phyloP scores from a whole-genome alignment of 1,139 yeast genomes.

The Komagataea norvegica region DNA sequence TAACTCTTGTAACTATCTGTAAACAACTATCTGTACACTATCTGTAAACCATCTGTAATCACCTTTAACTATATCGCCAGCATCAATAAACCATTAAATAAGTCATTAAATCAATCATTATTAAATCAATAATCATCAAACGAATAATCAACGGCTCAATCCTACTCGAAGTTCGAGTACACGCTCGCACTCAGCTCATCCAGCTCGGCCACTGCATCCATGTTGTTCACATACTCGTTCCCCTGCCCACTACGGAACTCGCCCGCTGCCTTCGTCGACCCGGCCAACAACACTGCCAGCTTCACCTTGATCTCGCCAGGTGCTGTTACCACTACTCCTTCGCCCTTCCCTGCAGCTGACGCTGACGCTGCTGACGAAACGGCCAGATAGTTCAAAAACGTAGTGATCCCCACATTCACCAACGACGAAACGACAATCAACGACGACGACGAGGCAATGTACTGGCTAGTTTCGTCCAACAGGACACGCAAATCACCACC shows the following conservation, averaged over 20 bases:
- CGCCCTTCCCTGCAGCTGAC: neutral
- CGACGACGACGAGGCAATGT: conserved; percentile 41
- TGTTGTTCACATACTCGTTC: conserved; percentile 43
- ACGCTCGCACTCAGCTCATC: conserved; percentile 90
- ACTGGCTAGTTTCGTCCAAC: conserved; percentile 48
- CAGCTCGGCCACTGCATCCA: conserved; percentile 48
- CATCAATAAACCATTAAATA: too few relatives aligned
- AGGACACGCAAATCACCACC: conserved; percentile 29
- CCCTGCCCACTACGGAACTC: conserved; percentile 40
- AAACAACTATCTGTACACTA: too few relatives aligned
- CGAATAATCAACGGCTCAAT: too few relatives aligned
- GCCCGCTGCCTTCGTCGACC: conserved; percentile 61
- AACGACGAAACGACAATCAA: conserved; percentile 34
- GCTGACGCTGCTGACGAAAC: conserved; percentile 11
- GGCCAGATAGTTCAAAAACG: conserved; percentile 22
- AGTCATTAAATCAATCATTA: too few relatives aligned
- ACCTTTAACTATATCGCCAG: too few relatives aligned
- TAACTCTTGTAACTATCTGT: too few relatives aligned
- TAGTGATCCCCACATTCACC: conserved; percentile 32
- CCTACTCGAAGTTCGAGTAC: conserved; percentile 71
- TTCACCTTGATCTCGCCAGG: conserved; percentile 38
- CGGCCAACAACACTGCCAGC: conserved; percentile 67
- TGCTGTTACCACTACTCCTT: conserved; percentile 1
- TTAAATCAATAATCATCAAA: too few relatives aligned
- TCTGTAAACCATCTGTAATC: too few relatives aligned